Base-by-base conservation (phyloP, 2,329 filamentous ascomycete species). In the Curvularia verruculosa region DNA sequence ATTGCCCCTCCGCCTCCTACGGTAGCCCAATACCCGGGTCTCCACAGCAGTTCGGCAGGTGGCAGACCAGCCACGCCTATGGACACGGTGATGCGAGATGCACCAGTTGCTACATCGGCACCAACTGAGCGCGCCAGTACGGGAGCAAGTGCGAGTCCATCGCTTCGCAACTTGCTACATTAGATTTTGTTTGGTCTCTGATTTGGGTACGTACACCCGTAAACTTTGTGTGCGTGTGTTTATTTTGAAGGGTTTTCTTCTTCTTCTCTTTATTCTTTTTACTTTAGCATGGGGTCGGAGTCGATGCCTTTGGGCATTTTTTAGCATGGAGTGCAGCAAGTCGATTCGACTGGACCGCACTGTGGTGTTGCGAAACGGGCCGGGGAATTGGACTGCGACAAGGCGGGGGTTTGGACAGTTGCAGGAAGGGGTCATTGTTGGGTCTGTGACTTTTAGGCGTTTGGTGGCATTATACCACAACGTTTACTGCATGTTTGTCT, bases 121-220 rank as follows among this genome's bases (percentile, higher is more conserved):
- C 63, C 68, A 7, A 64, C 59, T 43, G 69, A 72, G 54, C 72
- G 72, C 24, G 62, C 62, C 28, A 74, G 59, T 37, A 75, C 70
- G 10, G 75, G 74, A 46, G 76, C 80, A 13, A 82, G 80, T 58
- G 80, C 80, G 12, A 81, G 79, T 59, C 80, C 80, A 13, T 81
- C 76, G 56, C 68, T 82, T 66, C 75, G 77, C 52, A 82, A 82
- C 64, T 62, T 82, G 56, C 66, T 82, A 59, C 77, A 80, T 68
- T 81, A 74, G 62, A 61, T 26, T 54, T 54, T 60, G 51, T 47
- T 59, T 56, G 52, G 51, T 54, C 24, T 34, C 12, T 54, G 52
- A 26, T 28, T 56, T 49, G 18, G 52, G 21, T 36, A 57, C 29
- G n/a, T n/a, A n/a, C n/a, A n/a, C n/a, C 26, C 37, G 43, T 60